Evolutionary conservation across 495 filamentous ascomycete genomes (phyloP).

Genomic region (Xylaria cubensis): DNA sequence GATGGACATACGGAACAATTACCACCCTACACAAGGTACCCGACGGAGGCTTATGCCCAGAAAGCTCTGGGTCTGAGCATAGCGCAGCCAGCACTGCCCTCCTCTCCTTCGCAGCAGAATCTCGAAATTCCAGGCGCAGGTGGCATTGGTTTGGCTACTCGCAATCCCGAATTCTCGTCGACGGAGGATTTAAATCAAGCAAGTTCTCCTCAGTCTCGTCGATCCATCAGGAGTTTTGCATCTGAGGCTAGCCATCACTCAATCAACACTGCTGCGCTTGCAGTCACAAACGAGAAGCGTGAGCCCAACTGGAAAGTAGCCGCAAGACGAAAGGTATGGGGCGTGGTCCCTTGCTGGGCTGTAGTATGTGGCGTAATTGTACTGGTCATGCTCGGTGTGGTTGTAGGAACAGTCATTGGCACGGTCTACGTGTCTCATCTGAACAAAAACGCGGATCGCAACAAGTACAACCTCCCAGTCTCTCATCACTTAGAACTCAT

Average conservation of each 20-base stretch:
- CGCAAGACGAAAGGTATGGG: conserved; percentile 66
- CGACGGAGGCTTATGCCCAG: conserved; percentile 59
- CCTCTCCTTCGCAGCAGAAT: conserved; percentile 31
- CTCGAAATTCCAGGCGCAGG: conserved; percentile 53
- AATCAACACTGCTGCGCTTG: conserved; percentile 46
- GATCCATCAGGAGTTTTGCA: conserved; percentile 56
- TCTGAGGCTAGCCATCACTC: conserved; percentile 53
- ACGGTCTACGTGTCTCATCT: conserved; percentile 39
- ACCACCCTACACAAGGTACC: conserved; percentile 86
- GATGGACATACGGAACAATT: conserved; percentile 90
- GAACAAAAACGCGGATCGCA: conserved; percentile 32
- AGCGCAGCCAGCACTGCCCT: conserved; percentile 25
- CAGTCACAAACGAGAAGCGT: conserved; percentile 49
- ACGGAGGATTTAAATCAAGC: conserved; percentile 50
- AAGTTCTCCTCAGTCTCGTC: conserved; percentile 59
- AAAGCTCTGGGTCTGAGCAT: conserved; percentile 38
- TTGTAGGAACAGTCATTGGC: conserved; percentile 65
- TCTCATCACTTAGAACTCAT: not conserved
- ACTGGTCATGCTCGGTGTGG: conserved; percentile 64
- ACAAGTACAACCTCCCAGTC: conserved; percentile 27
- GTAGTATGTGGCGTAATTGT: conserved; percentile 58
- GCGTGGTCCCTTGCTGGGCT: conserved; percentile 72
- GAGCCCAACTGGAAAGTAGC: conserved; percentile 62
- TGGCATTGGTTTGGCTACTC: conserved; percentile 59
- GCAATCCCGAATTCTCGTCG: conserved; percentile 63